phyloP scores from a whole-genome alignment of 1,139 yeast species.

The Debaryomyces subglobosus region DNA sequence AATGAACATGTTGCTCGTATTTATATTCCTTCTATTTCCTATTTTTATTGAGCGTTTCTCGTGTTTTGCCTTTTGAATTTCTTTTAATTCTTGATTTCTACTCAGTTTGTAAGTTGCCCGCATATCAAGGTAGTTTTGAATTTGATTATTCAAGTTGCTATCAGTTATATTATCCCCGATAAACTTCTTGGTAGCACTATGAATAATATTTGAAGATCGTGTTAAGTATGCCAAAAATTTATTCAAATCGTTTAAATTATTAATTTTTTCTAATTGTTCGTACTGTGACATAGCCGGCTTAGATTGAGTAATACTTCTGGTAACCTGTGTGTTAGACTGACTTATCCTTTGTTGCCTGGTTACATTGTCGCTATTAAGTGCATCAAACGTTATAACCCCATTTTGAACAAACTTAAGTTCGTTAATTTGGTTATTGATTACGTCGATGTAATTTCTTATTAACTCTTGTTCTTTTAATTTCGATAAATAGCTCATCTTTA shows the following conservation, averaged over 20 bases:
- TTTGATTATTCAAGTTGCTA: constrained; percentile 35
- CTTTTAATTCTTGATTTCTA: constrained; percentile 20
- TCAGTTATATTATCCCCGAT: constrained; percentile 16
- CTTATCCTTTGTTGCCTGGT: not conserved
- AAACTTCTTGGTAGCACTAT: constrained; percentile 41
- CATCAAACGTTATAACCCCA: constrained; percentile 51
- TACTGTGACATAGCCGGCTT: constrained; percentile 12
- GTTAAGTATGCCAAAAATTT: constrained; percentile 44
- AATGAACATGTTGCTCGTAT: not conserved
- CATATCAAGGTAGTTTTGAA: constrained; percentile 36
- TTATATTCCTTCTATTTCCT: constrained; percentile 6
- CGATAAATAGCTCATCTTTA: constrained; percentile 38
- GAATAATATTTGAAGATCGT: constrained; percentile 43
- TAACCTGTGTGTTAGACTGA: constrained; percentile 7
- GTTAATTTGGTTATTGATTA: constrained; percentile 47
- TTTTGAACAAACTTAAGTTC: constrained; percentile 49
- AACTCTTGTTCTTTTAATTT: constrained; percentile 50
- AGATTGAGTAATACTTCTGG: constrained; percentile 1
- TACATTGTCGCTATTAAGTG: constrained; percentile 29
- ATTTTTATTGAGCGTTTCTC: not conserved
- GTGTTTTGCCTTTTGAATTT: constrained; percentile 15
- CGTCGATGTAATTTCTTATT: constrained; percentile 48
- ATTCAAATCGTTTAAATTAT: constrained; percentile 46
- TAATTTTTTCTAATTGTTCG: constrained; percentile 45
- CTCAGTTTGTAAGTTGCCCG: constrained; percentile 28